Percentiles rank a stretch among this genome's conserved stretches.
Conservation (phyloP, 2,329 filamentous ascomycete genomes). For the Neofusicoccum kwambonambiense region DNA sequence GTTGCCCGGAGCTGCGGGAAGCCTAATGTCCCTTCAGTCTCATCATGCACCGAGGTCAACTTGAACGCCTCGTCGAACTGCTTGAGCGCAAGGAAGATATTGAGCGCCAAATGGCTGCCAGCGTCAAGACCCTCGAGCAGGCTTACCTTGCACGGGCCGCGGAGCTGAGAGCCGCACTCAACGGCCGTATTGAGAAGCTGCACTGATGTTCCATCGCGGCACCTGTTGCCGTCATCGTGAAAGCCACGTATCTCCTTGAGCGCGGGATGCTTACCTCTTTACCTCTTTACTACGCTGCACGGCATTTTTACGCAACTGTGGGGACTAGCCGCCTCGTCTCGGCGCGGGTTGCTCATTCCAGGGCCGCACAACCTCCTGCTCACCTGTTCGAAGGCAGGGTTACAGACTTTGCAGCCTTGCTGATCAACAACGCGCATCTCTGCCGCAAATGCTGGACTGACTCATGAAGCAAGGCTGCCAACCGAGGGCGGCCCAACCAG, state of each 20-base stretch:
- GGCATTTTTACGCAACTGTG: neutral
- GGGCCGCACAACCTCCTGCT: neutral
- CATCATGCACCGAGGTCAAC: constrained; percentile 8
- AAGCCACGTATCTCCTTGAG: neutral
- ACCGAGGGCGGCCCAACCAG: neutral
- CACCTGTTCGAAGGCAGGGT: neutral
- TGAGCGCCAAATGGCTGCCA: constrained; percentile 16
- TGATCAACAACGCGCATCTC: neutral
- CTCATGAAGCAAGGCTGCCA: neutral
- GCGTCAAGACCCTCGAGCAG: constrained; percentile 6
- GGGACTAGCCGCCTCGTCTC: neutral
- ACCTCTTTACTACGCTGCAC: neutral
- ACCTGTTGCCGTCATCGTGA: neutral
- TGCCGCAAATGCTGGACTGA: neutral
- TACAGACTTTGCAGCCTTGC: neutral
- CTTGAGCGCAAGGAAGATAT: constrained; percentile 14
- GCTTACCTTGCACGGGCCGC: neutral
- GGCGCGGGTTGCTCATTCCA: neutral
- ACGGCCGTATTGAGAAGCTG: neutral
- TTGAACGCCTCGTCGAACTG: constrained; percentile 7
- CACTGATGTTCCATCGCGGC: neutral
- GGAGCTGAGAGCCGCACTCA: neutral
- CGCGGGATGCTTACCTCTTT: neutral
- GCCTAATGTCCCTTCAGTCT: neutral
- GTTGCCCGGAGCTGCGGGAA: neutral